Base-by-base conservation (phyloP, 805 yeast genomes). In the Wickerhamomyces hampshirensis region DNA sequence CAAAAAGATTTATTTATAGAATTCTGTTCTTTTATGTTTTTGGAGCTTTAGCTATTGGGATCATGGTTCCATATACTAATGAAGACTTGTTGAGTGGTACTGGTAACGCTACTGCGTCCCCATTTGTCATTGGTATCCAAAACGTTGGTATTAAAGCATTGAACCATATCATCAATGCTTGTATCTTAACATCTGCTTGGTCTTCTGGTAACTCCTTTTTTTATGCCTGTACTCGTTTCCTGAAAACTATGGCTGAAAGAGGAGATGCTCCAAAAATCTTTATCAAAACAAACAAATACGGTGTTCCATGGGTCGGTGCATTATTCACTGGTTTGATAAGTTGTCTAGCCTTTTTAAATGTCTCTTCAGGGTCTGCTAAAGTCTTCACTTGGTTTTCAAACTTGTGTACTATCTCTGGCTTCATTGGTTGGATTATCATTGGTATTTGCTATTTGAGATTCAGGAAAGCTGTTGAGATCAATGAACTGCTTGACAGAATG, bases 121-220 rank as follows among this genome's bases (percentile, higher is more conserved):
- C 95, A 18, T 85, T 84, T 53, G 89, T 84, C 37, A 79, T 84
- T 54, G 95, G 95, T 37, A 80, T 86, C 51, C 73, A 73, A 46
- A 69, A 69, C 44, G 84, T 84, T 23, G 69, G 73, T 29, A 84
- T 85, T 44, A 51, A 59, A 15, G 91, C 76, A 0, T 65, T 86
- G 44, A 86, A 88, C 31, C 83, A 81, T 49, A 71, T 87, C 36
- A 68, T 87, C 54, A 87, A 87, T 56, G 91, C 83, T 5, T 77
- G 84, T 58, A 81, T 87, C 47, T 62, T 87, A 53, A 62, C 85
- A 24, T 82, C 86, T 44, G 89, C 86, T 33, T 74, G 84, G 58
- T 84, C 93, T 7, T 91, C 94, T 29, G 80, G 84, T 27, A 85
- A 84, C 62, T 80, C 89, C 2, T 88, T 81, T 62, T 69, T 84